phyloP scores from a whole-genome alignment of 495 filamentous ascomycete species.

The Tuber brumale region DNA sequence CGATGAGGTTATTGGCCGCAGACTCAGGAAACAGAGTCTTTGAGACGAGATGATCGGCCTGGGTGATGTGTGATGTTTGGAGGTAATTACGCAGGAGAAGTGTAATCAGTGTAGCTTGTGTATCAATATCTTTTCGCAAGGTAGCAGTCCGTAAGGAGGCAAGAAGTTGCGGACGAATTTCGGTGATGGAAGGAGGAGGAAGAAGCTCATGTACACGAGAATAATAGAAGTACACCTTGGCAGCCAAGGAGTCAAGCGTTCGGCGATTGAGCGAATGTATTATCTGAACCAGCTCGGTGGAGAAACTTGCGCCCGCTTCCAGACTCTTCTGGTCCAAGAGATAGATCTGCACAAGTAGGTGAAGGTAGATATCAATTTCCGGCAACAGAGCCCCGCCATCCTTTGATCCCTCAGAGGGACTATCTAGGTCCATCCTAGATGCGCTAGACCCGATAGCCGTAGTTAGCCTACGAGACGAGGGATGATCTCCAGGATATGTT shows the following conservation, averaged over 20 bases:
- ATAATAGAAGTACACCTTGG: conserved; percentile 97
- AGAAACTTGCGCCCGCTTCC: conserved; percentile 75
- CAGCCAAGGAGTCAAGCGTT: conserved; percentile 85
- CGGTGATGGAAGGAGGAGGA: conserved; percentile 73
- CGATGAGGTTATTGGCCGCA: conserved; percentile 95
- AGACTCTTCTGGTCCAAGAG: conserved; percentile 76
- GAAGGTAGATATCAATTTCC: conserved; percentile 86
- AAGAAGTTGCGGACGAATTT: conserved; percentile 78
- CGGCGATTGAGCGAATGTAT: conserved; percentile 86
- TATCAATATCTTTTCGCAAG: conserved; percentile 90
- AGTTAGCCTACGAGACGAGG: conserved; percentile 63
- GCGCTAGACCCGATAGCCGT: conserved; percentile 58
- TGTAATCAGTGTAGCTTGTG: conserved; percentile 89
- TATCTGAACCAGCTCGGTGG: conserved; percentile 67
- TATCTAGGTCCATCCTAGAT: conserved; percentile 73
- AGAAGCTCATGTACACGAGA: conserved; percentile 88
- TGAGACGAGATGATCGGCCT: conserved; percentile 89
- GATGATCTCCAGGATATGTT: conserved; percentile 61
- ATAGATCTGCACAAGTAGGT: conserved; percentile 81
- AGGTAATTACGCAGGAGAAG: conserved; percentile 94
- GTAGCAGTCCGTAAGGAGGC: conserved; percentile 87
- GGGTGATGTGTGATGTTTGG: conserved; percentile 89
- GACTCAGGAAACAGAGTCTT: conserved; percentile 90
- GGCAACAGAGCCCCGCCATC: conserved; percentile 63
- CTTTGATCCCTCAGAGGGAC: conserved; percentile 50